These are phyloP conservation scores for Paramecium sexaurelia DNA, from an alignment of 73 alveolate species.

Conservation along the genomic window DNA sequence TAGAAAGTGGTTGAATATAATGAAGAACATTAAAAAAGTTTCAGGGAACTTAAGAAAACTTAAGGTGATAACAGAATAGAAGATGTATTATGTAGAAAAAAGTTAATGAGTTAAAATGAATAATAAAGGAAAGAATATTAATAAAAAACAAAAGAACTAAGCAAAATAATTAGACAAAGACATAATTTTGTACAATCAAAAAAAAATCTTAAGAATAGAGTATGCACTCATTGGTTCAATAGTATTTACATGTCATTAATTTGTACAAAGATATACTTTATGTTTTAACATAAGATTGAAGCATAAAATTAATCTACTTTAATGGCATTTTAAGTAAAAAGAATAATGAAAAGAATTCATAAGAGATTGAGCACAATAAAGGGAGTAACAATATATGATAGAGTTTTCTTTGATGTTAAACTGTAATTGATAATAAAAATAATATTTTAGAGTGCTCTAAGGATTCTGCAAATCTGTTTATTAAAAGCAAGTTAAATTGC, in stretches of 20 bases:
- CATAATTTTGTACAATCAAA: not conserved
- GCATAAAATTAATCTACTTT: not conserved
- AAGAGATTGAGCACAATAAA: not conserved
- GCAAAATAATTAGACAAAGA: not conserved
- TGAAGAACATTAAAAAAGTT: constrained; percentile 15
- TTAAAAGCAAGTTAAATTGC: not conserved
- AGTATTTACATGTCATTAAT: not conserved
- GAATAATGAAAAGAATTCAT: constrained; percentile 53
- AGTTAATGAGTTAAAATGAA: not conserved
- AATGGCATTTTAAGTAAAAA: constrained; percentile 42
- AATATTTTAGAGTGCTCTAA: not conserved
- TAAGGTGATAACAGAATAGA: constrained; percentile 29
- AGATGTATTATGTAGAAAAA: constrained; percentile 31
- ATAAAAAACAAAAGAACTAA: not conserved
- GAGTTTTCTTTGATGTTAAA: constrained; percentile 26
- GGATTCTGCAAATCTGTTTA: not conserved
- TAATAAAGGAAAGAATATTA: constrained; percentile 1
- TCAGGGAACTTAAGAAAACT: not conserved
- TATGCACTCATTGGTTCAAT: constrained; percentile 11
- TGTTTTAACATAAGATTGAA: constrained; percentile 11
- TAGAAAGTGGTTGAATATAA: not conserved
- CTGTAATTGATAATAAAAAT: not conserved
- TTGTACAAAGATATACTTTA: not conserved
- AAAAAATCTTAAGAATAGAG: not conserved
- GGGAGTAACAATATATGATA: constrained; percentile 30